phyloP scores from a whole-genome alignment of 1,284 basidiomycete species.

The Vanrija humicola region DNA sequence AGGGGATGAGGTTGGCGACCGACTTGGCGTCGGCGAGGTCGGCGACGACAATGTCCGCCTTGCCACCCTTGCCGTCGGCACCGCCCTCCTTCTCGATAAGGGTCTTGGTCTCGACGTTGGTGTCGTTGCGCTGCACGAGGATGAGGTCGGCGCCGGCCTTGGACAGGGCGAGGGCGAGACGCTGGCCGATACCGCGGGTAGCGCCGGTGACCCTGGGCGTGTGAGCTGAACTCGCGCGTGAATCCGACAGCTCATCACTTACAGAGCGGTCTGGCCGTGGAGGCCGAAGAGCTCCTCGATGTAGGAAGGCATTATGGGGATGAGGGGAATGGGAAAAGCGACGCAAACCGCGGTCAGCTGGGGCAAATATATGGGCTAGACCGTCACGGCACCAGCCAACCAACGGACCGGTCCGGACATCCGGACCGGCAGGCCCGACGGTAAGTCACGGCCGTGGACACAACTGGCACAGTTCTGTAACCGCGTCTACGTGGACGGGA shows the following conservation, averaged over 20 bases:
- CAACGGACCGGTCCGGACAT: background rate
- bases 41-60: conserved; percentile 61
- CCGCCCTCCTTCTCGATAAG: conserved; percentile 55
- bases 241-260: conserved; percentile 35
- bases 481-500: too few species aligned
- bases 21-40: conserved; percentile 67
- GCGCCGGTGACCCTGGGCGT: conserved; percentile 42
- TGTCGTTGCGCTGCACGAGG: conserved; percentile 62
- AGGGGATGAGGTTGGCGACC: conserved; percentile 64
- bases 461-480: too few species aligned
- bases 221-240: too few species aligned
- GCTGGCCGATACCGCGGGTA: conserved; percentile 48
- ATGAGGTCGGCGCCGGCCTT: conserved; percentile 72
- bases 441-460: background rate
- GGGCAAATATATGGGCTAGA: background rate
- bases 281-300: conserved; percentile 50
- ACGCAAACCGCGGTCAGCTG: background rate
- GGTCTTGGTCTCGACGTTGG: conserved; percentile 59
- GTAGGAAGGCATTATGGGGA: conserved; percentile 30
- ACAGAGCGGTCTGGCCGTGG: conserved; percentile 51
- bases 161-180: conserved; percentile 51
- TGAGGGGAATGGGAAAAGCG: background rate
- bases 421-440: conserved; percentile 7
- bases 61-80: conserved; percentile 31
- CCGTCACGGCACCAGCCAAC: background rate